Evolutionary conservation across 768 basidiomycete species (phyloP), one percentile per base, ranked within the genome.

Genomic region (Sporobolomyces roseus): DNA sequence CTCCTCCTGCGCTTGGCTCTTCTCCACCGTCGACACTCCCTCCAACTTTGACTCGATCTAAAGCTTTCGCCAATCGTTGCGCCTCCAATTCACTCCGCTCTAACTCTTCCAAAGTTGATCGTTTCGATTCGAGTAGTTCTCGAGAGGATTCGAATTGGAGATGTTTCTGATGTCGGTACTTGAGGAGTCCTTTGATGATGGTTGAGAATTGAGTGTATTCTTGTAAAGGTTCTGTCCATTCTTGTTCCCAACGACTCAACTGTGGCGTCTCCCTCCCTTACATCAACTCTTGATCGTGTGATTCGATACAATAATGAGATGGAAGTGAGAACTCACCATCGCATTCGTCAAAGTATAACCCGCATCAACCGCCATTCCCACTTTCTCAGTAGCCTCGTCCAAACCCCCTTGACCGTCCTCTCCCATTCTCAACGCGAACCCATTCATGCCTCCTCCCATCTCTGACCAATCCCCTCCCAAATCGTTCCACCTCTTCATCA

Each of bases 61-160:
- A 83, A 1, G 96, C 96, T 62, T 88, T 89, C 51, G 93, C 92
- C 54, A 99, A 81, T 62, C 96, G 83, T 63, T 85, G 85, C 10
- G 96, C 92, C 78, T 98, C 96, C 45, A 83, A 82, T 79, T 99
- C 96, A 66, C 88, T 92, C 80, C 88, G 90, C 79, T 98, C 96
- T 27, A 96, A 83, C 51, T 93, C 90, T 61, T 88, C 91, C 61
- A 99, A 81, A 73, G 86, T 83, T 75, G 90, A 90, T 63, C 87
- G 86, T 79, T 91, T 94, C 19, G 81, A 81, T 72, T 93, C 93
- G 17, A 99, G 82, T 30, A 83, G 74, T 77, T 97, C 93, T 78
- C 94, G 90, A 5, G 96, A 94, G 85, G 96, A 89, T 80, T 99
- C 96, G 76, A 88, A 93, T 78, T 99, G 96, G 12, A 93, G 89